Percentiles rank a stretch among this genome's conserved stretches.
phyloP scores from a whole-genome alignment of 352 stramenopile species.

The Phytophthora sp. region DNA sequence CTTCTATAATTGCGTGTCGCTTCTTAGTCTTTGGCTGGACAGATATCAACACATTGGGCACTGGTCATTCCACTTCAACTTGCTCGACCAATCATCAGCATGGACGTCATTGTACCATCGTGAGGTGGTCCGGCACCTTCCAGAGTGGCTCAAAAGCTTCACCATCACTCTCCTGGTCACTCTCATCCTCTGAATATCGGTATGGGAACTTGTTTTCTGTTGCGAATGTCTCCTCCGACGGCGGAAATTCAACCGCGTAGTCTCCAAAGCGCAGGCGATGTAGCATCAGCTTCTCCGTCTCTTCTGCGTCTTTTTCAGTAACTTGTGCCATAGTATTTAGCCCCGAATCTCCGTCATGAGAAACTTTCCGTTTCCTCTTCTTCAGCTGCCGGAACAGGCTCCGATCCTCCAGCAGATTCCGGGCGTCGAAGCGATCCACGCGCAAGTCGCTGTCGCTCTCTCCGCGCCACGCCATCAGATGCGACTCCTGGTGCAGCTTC shows the following conservation, averaged over 20 bases:
- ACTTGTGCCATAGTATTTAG: background rate
- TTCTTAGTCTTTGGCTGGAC: constrained; percentile 50
- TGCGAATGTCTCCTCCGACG: constrained; percentile 9
- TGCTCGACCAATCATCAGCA: constrained; percentile 1
- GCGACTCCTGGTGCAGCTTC: constrained; percentile 57
- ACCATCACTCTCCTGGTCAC: constrained; percentile 29
- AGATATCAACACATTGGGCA: background rate
- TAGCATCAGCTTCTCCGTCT: constrained; percentile 35
- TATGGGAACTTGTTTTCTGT: constrained; percentile 54
- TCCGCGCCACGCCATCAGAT: constrained; percentile 62
- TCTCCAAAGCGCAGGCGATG: constrained; percentile 55
- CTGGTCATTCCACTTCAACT: constrained; percentile 9
- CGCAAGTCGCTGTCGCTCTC: constrained; percentile 38
- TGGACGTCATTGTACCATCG: constrained; percentile 28
- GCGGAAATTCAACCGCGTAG: constrained; percentile 50
- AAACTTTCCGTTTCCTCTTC: constrained; percentile 25
- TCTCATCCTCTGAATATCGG: constrained; percentile 43
- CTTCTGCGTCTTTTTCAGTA: background rate
- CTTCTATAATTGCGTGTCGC: constrained; percentile 47
- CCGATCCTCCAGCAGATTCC: constrained; percentile 63
- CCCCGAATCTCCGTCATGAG: background rate
- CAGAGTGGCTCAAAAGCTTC: constrained; percentile 39
- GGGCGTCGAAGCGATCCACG: constrained; percentile 68
- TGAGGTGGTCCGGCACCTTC: constrained; percentile 33
- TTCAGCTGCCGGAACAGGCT: constrained; percentile 59